Evolutionary conservation across 768 basidiomycete genomes (phyloP).

Genomic region (Infundibulicybe gibba): DNA sequence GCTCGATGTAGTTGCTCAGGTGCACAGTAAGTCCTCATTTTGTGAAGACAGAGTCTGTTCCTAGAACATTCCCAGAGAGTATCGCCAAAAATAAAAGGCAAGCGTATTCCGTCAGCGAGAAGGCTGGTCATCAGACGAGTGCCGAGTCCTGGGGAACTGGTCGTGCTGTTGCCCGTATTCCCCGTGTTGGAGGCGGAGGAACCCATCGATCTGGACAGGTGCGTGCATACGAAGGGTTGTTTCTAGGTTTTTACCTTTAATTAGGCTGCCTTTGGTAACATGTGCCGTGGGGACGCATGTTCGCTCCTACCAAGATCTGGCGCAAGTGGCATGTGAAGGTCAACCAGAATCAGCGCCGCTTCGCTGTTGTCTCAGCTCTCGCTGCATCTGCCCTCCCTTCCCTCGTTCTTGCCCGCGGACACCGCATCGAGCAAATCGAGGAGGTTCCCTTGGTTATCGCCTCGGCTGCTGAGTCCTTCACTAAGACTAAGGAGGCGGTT

Average conservation of each 20-base stretch:
- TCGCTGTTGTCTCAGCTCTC: slow-evolving; percentile 95
- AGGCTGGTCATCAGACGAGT: slow-evolving; percentile 98
- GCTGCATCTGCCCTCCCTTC: slow-evolving; percentile 97
- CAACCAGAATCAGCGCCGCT: slow-evolving; percentile 98
- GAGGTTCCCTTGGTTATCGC: slow-evolving; percentile 95
- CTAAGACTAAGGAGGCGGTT: slow-evolving; percentile 97
- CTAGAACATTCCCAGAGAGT: slow-evolving; percentile 59
- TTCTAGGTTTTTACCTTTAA: background rate
- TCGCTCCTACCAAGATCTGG: slow-evolving; percentile 99
- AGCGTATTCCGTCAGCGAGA: slow-evolving; percentile 94
- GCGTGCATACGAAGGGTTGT: slow-evolving; percentile 13
- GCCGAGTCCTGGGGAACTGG: slow-evolving; percentile 99
- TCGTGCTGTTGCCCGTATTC: slow-evolving; percentile 99
- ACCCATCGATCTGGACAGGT: slow-evolving; percentile 98
- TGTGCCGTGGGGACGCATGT: slow-evolving; percentile 99
- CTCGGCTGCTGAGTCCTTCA: slow-evolving; percentile 77
- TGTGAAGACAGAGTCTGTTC: background rate
- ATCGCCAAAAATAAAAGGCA: slow-evolving; percentile 98
- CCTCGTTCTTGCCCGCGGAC: slow-evolving; percentile 97
- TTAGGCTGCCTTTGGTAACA: slow-evolving; percentile 99
- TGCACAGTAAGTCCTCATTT: slow-evolving; percentile 81
- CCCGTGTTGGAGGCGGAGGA: slow-evolving; percentile 98
- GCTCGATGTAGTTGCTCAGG: slow-evolving; percentile 96
- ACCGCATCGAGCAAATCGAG: slow-evolving; percentile 95
- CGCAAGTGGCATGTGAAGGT: slow-evolving; percentile 99